phyloP scores from a whole-genome alignment of 177 flowering plant species.

The Vitis hybrid region DNA sequence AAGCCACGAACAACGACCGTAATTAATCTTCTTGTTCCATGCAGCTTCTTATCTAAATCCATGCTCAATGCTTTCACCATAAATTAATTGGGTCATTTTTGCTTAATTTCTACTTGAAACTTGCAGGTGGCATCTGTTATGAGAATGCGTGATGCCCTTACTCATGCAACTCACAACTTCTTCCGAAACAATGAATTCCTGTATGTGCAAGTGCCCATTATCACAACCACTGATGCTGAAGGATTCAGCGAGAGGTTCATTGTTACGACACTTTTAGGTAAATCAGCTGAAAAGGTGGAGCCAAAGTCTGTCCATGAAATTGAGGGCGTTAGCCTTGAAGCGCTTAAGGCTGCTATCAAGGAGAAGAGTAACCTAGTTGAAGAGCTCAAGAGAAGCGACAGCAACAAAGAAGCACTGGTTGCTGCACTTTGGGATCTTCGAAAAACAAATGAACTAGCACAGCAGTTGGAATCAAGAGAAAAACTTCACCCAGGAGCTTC shows the following conservation, averaged over 20 bases:
- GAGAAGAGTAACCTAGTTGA: constrained; percentile 63
- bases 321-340: constrained; percentile 46
- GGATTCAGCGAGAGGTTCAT: constrained; percentile 57
- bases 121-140: constrained; percentile 77
- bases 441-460: constrained; percentile 63
- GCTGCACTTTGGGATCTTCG: constrained; percentile 69
- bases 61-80: no score
- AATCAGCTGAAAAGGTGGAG: constrained; percentile 27
- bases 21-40: constrained; percentile 3
- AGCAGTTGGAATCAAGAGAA: constrained; percentile 62
- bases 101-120: not conserved
- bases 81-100: not conserved
- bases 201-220: constrained; percentile 67
- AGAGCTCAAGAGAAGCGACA: constrained; percentile 73
- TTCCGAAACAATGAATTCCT: constrained; percentile 72
- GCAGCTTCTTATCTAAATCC: not conserved
- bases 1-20: constrained; percentile 88
- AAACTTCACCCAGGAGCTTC: constrained; percentile 27
- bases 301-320: constrained; percentile 14
- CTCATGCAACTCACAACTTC: constrained; percentile 66
- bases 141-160: constrained; percentile 63
- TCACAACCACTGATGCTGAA: constrained; percentile 61
- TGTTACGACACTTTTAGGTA: constrained; percentile 46
- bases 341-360: constrained; percentile 54
- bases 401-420: constrained; percentile 74